Conservation (phyloP, 169 alveolate species). For the Plasmodium berghei region DNA sequence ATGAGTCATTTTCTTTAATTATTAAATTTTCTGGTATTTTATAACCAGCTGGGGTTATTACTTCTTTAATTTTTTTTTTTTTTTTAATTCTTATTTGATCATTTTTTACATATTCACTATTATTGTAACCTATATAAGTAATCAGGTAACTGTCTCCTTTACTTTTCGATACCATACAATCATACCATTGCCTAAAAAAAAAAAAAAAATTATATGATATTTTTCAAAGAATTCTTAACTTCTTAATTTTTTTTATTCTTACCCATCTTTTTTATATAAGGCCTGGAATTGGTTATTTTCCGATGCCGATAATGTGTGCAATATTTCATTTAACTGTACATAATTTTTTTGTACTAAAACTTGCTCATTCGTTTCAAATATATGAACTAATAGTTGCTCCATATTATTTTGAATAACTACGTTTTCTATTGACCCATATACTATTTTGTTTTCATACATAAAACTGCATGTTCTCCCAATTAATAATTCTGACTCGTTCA, state of each 20-base stretch:
- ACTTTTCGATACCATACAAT: constrained; percentile 78
- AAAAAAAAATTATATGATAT: neutral
- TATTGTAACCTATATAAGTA: constrained; percentile 84
- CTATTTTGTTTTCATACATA: constrained; percentile 43
- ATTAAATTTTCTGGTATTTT: constrained; percentile 84
- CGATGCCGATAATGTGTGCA: constrained; percentile 15
- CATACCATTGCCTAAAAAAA: constrained; percentile 83
- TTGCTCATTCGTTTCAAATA: constrained; percentile 41
- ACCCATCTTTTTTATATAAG: constrained; percentile 69
- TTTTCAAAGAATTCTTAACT: too few species aligned
- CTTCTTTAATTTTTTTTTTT: constrained; percentile 78
- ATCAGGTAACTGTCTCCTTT: constrained; percentile 81
- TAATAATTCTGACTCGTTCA: constrained; percentile 33
- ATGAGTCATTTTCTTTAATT: constrained; percentile 79
- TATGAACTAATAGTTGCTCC: constrained; percentile 26
- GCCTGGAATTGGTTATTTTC: constrained; percentile 64
- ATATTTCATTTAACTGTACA: constrained; percentile 47
- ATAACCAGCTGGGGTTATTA: constrained; percentile 86
- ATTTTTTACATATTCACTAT: constrained; percentile 81
- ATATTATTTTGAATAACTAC: constrained; percentile 34
- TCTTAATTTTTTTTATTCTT: neutral
- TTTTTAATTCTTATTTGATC: constrained; percentile 80
- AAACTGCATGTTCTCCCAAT: constrained; percentile 68
- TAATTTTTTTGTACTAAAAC: constrained; percentile 37
- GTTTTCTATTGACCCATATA: constrained; percentile 46